A percentile compares a stretch with the other conserved stretches of the same genome.
These are phyloP conservation scores for Lumnitzera racemosa DNA, from an alignment of 345 rosid genomes.

Conservation along the genomic window DNA sequence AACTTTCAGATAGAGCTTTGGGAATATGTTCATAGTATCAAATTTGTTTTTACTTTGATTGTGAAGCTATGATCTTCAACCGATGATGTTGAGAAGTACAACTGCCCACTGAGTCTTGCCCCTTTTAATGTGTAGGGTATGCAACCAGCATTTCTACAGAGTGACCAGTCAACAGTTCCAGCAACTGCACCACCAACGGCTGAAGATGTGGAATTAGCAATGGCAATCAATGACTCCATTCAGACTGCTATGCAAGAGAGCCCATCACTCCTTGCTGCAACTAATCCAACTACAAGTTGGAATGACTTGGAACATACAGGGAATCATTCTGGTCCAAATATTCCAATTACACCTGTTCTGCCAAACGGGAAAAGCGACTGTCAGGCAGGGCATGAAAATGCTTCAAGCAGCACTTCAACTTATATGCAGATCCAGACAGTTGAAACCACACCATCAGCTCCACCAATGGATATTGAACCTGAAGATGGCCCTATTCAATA, in stretches of 20 bases:
- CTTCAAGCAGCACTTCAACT: constrained; percentile 13
- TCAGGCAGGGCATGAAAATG: constrained; percentile 9
- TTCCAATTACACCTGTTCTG: too few relatives aligned
- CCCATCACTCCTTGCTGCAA: constrained; percentile 25
- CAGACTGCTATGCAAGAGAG: constrained; percentile 42
- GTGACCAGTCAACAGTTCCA: constrained; percentile 26
- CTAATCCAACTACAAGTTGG: constrained; percentile 43
- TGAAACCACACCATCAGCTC: constrained; percentile 55
- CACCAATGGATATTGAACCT: constrained; percentile 34
- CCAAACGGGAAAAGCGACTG: too few relatives aligned
- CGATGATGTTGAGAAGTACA: background rate
- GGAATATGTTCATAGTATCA: too few relatives aligned
- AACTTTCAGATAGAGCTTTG: too few relatives aligned
- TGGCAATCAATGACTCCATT: constrained; percentile 74
- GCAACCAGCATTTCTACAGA: constrained; percentile 58
- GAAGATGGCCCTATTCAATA: constrained; percentile 71
- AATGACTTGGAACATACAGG: constrained; percentile 3
- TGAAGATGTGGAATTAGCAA: constrained; percentile 59
- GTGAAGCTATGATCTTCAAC: background rate
- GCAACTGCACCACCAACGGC: constrained; percentile 65
- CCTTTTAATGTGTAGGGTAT: constrained; percentile 31
- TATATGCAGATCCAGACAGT: constrained; percentile 15
- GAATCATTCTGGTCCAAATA: too few relatives aligned
- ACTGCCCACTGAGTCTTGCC: background rate
- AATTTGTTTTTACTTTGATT: too few relatives aligned